A percentile compares a stretch with the other conserved stretches of the same genome.
These are phyloP conservation scores for Eucalyptus marginata DNA, from an alignment of 345 rosid genomes.

Conservation along the genomic window DNA sequence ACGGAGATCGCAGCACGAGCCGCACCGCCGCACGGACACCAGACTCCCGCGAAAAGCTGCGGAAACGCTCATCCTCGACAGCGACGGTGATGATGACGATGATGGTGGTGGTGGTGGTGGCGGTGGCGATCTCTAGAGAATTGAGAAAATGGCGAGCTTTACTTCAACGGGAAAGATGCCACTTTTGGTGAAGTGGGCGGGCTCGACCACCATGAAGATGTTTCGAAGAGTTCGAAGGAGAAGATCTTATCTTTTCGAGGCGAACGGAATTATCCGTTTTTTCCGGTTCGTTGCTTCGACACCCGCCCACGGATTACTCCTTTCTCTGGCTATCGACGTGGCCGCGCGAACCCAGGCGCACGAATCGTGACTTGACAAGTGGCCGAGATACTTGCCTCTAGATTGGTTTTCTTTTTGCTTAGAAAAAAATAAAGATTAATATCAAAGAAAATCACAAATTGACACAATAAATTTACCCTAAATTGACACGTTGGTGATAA, in stretches of 20 bases:
- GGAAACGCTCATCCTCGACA: constrained; percentile 34
- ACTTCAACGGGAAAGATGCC: not conserved
- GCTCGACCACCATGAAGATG: not conserved
- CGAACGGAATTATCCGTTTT: not conserved
- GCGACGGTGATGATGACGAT: not conserved
- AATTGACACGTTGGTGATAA: accelerated
- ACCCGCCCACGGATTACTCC: not conserved
- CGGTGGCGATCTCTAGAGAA: not conserved
- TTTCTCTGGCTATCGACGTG: not conserved
- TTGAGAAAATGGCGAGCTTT: not conserved
- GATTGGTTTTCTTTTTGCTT: not conserved
- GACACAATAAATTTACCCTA: accelerated
- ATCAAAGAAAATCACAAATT: too few relatives aligned
- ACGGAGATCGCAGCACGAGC: constrained; percentile 40
- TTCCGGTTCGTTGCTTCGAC: not conserved
- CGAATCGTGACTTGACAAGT: not conserved
- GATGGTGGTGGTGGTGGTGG: not conserved
- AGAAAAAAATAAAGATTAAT: too few relatives aligned
- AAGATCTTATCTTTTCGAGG: not conserved
- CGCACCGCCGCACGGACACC: constrained; percentile 30
- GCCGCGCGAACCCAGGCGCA: not conserved
- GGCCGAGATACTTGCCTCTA: not conserved
- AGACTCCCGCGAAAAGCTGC: constrained; percentile 41
- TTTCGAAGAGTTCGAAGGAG: not conserved
- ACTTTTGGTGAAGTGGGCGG: not conserved